Evolutionary conservation across 208 protist species (phyloP).

Genomic region (Acanthamoeba triangularis): DNA sequence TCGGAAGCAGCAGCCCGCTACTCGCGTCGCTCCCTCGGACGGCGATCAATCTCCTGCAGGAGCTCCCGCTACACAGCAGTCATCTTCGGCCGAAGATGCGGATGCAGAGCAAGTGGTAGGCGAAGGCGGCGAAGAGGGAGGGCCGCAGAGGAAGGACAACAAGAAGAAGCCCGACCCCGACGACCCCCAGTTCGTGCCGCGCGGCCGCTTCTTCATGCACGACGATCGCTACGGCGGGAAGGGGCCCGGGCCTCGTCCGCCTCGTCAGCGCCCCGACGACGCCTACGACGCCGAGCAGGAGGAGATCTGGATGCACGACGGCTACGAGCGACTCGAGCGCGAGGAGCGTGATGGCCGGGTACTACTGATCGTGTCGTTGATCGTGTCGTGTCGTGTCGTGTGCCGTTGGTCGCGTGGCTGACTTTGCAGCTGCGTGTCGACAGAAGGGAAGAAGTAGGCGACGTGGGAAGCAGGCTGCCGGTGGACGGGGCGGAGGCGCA

Average conservation of each 20-base stretch:
- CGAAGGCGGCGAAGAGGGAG: neutral
- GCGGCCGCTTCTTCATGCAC: slow-evolving; percentile 43
- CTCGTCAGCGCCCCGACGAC: neutral
- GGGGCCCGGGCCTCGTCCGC: neutral
- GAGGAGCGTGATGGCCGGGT: slow-evolving; percentile 18
- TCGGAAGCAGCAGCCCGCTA: neutral
- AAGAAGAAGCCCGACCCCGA: neutral
- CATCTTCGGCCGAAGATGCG: neutral
- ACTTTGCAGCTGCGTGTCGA: neutral
- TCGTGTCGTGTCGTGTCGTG: neutral
- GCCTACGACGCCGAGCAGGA: neutral
- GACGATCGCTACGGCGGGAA: slow-evolving; percentile 22
- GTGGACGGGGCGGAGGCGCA: no score
- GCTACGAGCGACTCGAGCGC: slow-evolving; percentile 30
- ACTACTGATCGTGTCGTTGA: neutral
- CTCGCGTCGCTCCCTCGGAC: neutral
- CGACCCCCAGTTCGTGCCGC: slow-evolving; percentile 36
- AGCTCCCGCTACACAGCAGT: neutral
- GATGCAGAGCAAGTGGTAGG: neutral
- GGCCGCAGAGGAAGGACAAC: neutral
- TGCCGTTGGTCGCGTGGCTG: neutral
- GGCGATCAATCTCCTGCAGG: neutral
- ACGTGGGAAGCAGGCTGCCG: no score
- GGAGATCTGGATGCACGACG: slow-evolving; percentile 26
- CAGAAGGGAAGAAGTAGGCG: no score